phyloP scores from a whole-genome alignment of 805 yeast genomes.

The Starmerella roubikii region DNA sequence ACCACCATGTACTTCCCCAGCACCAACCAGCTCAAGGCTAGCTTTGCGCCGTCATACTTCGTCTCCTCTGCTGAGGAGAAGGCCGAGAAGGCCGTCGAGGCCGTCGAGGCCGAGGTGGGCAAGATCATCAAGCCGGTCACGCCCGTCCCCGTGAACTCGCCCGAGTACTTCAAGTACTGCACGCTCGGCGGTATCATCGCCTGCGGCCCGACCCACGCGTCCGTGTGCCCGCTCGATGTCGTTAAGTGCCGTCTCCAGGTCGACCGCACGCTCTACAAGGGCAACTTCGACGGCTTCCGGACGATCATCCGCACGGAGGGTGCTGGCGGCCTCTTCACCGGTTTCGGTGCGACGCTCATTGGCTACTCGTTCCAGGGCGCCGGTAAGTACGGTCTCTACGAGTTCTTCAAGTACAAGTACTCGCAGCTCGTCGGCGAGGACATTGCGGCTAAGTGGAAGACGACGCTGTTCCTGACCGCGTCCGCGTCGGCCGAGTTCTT shows the following conservation, averaged over 20 bases:
- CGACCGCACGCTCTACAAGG: constrained; percentile 51
- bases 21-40: constrained; percentile 25
- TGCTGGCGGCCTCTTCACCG: constrained; percentile 60
- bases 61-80: constrained; percentile 23
- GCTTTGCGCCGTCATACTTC: constrained; percentile 30
- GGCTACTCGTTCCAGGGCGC: constrained; percentile 96
- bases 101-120: constrained; percentile 26
- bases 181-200: constrained; percentile 67
- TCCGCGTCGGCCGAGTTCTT: constrained; percentile 89
- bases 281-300: constrained; percentile 72
- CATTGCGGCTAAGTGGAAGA: constrained; percentile 47
- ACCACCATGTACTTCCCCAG: constrained; percentile 30
- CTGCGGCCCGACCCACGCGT: constrained; percentile 93
- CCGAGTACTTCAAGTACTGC: constrained; percentile 58
- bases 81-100: constrained; percentile 19
- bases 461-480: constrained; percentile 65
- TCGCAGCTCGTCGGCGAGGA: constrained; percentile 52
- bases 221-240: constrained; percentile 83
- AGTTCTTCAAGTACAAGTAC: constrained; percentile 72
- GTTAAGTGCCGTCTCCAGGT: constrained; percentile 93
- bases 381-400: constrained; percentile 93
- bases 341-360: constrained; percentile 80
- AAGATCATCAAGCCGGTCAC: constrained; percentile 25
- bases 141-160: constrained; percentile 40
- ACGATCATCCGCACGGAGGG: constrained; percentile 66